Evolutionary conservation across 208 protist species (phyloP).

Genomic region (Wallacemonas rigidus): DNA sequence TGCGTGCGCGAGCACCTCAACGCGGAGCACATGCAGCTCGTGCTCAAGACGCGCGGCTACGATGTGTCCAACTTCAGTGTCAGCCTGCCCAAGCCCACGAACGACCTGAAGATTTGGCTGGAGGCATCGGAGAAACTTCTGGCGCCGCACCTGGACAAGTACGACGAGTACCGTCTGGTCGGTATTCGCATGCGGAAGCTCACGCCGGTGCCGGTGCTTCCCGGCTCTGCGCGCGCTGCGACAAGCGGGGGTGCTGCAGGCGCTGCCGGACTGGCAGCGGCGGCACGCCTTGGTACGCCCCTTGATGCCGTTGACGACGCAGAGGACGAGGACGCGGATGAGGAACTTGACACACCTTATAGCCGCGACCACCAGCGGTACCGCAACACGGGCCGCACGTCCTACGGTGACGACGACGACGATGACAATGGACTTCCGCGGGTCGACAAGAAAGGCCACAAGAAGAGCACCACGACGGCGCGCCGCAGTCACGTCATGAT

Average conservation of each 20-base stretch:
- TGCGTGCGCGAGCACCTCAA: conserved; percentile 55
- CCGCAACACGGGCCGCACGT: too few relatives aligned
- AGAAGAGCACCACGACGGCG: not conserved
- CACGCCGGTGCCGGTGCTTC: conserved; percentile 6
- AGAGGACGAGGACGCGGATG: conserved; percentile 18
- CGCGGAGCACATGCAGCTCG: conserved; percentile 55
- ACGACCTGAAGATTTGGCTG: conserved; percentile 71
- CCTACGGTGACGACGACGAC: conserved; percentile 1
- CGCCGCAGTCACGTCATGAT: not conserved
- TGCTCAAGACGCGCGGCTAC: conserved; percentile 75
- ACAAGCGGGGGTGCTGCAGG: not conserved
- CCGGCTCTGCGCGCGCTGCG: not conserved
- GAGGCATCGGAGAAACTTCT: conserved; percentile 62
- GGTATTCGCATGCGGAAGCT: conserved; percentile 78
- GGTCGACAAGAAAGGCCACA: not conserved
- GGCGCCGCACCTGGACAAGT: conserved; percentile 58
- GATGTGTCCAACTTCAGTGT: conserved; percentile 71
- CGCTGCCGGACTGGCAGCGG: not conserved
- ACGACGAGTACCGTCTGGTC: conserved; percentile 70
- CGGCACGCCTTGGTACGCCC: not conserved
- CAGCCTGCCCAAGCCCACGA: conserved; percentile 52
- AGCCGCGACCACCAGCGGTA: too few relatives aligned
- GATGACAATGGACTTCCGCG: not conserved
- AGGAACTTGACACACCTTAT: not conserved
- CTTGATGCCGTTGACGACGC: conserved; percentile 9